Conservation (phyloP, 2,329 filamentous ascomycete species). For the Penicillium sp. region DNA sequence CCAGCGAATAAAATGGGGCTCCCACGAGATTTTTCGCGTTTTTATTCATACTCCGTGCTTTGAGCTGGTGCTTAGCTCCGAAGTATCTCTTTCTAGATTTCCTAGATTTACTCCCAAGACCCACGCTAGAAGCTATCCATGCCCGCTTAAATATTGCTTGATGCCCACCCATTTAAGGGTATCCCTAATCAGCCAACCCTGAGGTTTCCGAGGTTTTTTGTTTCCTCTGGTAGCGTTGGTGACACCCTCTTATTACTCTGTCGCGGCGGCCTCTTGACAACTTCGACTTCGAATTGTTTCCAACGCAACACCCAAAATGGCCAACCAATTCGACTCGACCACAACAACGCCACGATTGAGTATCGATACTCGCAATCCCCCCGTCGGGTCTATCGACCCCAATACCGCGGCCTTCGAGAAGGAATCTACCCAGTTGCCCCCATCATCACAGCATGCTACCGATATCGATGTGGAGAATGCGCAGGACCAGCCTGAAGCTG, state of each 20-base stretch:
- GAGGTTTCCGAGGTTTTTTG: no score
- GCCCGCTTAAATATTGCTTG: constrained; percentile 8
- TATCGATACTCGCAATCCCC: constrained; percentile 16
- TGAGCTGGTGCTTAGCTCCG: constrained; percentile 11
- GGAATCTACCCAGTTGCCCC: background rate
- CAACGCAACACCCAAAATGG: background rate
- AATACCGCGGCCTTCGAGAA: constrained; percentile 5
- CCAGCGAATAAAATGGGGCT: constrained; percentile 1
- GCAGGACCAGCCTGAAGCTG: constrained; percentile 4
- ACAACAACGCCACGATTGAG: constrained; percentile 24
- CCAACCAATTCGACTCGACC: constrained; percentile 18
- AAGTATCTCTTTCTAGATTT: constrained; percentile 1
- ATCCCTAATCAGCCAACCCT: no score
- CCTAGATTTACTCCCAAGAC: background rate
- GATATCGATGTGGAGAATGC: constrained; percentile 20
- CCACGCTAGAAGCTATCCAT: constrained; percentile 5
- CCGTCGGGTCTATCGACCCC: background rate
- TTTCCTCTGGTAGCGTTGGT: no score
- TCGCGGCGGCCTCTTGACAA: no score
- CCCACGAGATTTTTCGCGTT: constrained; percentile 2
- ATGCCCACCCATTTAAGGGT: background rate
- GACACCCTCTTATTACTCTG: no score
- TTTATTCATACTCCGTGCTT: background rate
- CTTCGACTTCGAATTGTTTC: no score
- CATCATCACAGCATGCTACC: constrained; percentile 12